phyloP scores from a whole-genome alignment of 352 stramenopile species.

The Phytophthora nicotianae region DNA sequence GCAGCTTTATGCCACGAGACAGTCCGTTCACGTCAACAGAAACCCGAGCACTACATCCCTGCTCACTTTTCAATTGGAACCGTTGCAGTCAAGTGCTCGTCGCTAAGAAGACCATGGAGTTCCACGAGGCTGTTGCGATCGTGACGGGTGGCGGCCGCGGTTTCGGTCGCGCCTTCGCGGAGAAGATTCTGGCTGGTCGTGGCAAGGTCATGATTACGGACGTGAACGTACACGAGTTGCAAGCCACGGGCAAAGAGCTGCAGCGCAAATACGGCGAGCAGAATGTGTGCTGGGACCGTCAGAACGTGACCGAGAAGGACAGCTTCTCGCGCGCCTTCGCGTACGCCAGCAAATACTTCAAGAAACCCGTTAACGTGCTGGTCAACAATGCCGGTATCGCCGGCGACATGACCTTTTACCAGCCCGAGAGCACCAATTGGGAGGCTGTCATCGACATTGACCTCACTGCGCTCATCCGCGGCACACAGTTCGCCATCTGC shows the following conservation, averaged over 20 bases:
- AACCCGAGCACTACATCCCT: slow-evolving; percentile 4
- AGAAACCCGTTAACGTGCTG: slow-evolving; percentile 65
- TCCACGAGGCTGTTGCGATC: slow-evolving; percentile 63
- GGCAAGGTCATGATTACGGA: slow-evolving; percentile 82
- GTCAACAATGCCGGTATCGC: slow-evolving; percentile 85
- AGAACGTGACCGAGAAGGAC: slow-evolving; percentile 73
- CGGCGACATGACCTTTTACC: slow-evolving; percentile 57
- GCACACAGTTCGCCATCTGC: slow-evolving; percentile 64
- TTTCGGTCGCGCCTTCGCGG: slow-evolving; percentile 71
- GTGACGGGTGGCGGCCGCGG: slow-evolving; percentile 71
- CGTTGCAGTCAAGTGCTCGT: slow-evolving; percentile 9
- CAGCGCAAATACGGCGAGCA: slow-evolving; percentile 51
- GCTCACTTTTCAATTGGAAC: slow-evolving; percentile 27
- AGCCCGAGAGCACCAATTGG: slow-evolving; percentile 47
- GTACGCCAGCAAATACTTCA: slow-evolving; percentile 64
- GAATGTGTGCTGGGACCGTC: slow-evolving; percentile 66
- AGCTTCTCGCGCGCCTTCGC: slow-evolving; percentile 71
- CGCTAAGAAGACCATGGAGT: slow-evolving; percentile 48
- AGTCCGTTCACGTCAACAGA: slow-evolving; percentile 33
- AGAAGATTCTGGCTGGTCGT: slow-evolving; percentile 51
- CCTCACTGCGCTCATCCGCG: slow-evolving; percentile 69
- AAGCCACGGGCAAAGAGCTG: slow-evolving; percentile 62
- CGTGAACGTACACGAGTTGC: slow-evolving; percentile 65
- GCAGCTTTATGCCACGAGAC: slow-evolving; percentile 6
- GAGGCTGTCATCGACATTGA: slow-evolving; percentile 78